Conservation (phyloP, 768 basidiomycete species). For the Tylopilus balloui region DNA sequence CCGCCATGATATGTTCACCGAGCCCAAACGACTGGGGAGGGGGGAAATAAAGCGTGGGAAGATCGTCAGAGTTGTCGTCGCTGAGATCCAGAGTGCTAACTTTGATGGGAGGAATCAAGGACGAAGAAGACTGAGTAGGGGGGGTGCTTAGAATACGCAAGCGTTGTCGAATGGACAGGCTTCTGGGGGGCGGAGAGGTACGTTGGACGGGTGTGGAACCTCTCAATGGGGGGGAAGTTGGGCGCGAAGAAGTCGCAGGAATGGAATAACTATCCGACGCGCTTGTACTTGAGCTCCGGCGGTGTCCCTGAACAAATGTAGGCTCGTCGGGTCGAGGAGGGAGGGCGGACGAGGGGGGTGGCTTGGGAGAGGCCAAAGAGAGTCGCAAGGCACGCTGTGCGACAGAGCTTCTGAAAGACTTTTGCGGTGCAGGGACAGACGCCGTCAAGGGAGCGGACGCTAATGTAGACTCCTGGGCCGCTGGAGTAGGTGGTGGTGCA, state of each 20-base stretch:
- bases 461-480: slow-evolving; percentile 16
- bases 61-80: slow-evolving; percentile 27
- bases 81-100: slow-evolving; percentile 26
- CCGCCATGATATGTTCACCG: slow-evolving; percentile 55
- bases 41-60: slow-evolving; percentile 18
- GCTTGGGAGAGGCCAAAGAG: slow-evolving; percentile 59
- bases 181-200: slow-evolving; percentile 19
- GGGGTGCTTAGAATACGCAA: slow-evolving; percentile 66
- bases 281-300: slow-evolving; percentile 32
- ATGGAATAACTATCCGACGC: slow-evolving; percentile 36
- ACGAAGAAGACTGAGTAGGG: slow-evolving; percentile 23
- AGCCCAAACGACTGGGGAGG: slow-evolving; percentile 31
- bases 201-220: slow-evolving; percentile 24
- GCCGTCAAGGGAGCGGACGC: slow-evolving; percentile 1
- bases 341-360: slow-evolving; percentile 54
- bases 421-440: slow-evolving; percentile 17
- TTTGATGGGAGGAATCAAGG: slow-evolving; percentile 23
- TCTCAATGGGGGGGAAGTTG: slow-evolving; percentile 34
- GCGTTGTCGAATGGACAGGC: slow-evolving; percentile 54
- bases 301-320: slow-evolving; percentile 25
- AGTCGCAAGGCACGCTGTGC: slow-evolving; percentile 53
- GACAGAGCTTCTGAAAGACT: slow-evolving; percentile 52
- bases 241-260: slow-evolving; percentile 43
- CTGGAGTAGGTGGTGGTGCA: slow-evolving; percentile 66
- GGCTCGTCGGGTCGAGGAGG: slow-evolving; percentile 67